phyloP scores from a whole-genome alignment of 148 eudicot species.

The Vaccinium myrtillus region DNA sequence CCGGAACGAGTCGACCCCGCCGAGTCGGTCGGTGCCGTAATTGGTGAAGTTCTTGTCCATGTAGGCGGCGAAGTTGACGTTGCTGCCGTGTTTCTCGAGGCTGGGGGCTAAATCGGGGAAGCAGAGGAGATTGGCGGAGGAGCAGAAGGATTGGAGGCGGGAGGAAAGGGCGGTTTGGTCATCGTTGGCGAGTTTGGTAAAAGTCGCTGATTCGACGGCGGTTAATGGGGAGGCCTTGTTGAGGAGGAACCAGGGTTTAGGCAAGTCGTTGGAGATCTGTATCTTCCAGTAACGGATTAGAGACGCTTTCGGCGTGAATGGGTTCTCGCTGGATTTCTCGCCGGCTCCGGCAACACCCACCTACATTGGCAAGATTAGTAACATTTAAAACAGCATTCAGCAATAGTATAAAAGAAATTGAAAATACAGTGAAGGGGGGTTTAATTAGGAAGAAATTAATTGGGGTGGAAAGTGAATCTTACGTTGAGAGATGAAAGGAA shows the following conservation, averaged over 20 bases:
- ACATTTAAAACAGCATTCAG: not conserved
- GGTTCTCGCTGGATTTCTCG: slow-evolving; percentile 21
- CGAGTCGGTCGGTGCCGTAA: slow-evolving; percentile 41
- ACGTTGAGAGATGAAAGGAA: slow-evolving; percentile 2
- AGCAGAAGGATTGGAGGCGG: slow-evolving; percentile 37
- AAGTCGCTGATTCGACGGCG: slow-evolving; percentile 38
- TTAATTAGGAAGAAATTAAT: not conserved
- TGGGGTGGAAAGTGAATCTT: not conserved
- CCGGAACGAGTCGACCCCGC: slow-evolving; percentile 40
- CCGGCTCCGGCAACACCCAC: slow-evolving; percentile 2
- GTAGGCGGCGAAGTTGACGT: slow-evolving; percentile 30
- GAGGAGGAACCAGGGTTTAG: slow-evolving; percentile 43
- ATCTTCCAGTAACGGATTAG: slow-evolving; percentile 60
- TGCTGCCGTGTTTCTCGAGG: slow-evolving; percentile 22
- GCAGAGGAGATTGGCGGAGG: slow-evolving; percentile 41
- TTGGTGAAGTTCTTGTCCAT: slow-evolving; percentile 44
- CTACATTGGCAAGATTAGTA: slow-evolving; percentile 20
- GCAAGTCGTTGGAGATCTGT: slow-evolving; percentile 45
- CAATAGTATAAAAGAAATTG: not conserved
- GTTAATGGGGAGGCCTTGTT: slow-evolving; percentile 42
- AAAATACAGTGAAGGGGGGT: not conserved
- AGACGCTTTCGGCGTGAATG: slow-evolving; percentile 42
- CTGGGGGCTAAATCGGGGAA: slow-evolving; percentile 31
- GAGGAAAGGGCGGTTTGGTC: slow-evolving; percentile 30
- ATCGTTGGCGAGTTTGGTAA: slow-evolving; percentile 37